These are phyloP conservation scores for Candida frijolesensis DNA, from an alignment of 1,139 yeast species.

Conservation along the genomic window DNA sequence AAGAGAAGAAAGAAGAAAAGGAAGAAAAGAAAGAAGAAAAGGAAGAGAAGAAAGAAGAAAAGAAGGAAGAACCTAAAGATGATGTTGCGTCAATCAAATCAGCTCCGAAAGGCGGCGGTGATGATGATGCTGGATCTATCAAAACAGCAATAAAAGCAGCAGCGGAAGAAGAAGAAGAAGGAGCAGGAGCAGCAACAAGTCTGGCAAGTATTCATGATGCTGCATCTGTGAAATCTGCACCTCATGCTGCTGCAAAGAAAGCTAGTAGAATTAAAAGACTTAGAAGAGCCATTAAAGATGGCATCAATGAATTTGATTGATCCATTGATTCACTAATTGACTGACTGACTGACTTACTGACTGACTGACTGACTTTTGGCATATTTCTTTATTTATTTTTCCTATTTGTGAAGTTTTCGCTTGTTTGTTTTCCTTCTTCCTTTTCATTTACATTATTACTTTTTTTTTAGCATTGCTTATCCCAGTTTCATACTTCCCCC, in stretches of 20 bases:
- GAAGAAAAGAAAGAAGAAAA: conserved; percentile 6
- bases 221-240: conserved; percentile 1
- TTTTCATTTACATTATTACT: background rate
- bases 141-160: conserved; percentile 1
- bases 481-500: conserved; percentile 2
- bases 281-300: conserved; percentile 8
- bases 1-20: conserved; percentile 2
- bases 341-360: too few species aligned
- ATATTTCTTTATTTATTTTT: background rate
- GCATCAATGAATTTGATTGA: conserved; percentile 11
- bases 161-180: conserved; percentile 7
- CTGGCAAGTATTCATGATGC: background rate
- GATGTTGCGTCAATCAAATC: conserved; percentile 3
- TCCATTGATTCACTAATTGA: background rate
- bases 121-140: conserved; percentile 3
- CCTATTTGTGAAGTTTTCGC: background rate
- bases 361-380: background rate
- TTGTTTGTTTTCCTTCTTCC: background rate
- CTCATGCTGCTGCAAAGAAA: background rate
- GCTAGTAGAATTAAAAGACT: conserved; percentile 2
- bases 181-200: background rate
- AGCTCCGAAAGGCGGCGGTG: conserved; percentile 3
- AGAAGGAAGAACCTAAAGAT: conserved; percentile 4
- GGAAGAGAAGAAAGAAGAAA: conserved; percentile 1
- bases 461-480: background rate